Base-by-base conservation (phyloP, 345 rosid species). In the Lepidium didymum region DNA sequence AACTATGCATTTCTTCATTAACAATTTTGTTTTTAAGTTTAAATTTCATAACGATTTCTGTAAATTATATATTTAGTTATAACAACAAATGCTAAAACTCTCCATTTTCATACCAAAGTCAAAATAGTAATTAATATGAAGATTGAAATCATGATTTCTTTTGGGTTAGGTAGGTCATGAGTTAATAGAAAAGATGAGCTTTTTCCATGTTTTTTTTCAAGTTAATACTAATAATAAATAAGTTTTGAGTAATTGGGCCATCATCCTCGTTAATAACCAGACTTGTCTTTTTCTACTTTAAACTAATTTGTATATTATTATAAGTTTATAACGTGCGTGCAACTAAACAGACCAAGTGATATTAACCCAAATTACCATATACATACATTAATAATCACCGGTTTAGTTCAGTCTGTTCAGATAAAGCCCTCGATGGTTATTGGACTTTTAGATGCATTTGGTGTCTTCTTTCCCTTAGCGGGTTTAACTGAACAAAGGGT, bases 251-350 rank as follows among this genome's bases (percentile, higher is more conserved):
- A 73, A 73, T 73, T 66, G 46, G 5, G 62, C 49, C 72, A 73
- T 66, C 55, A 66, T 51, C 67, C 56, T 66, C 62, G 42, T 58
- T 73, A 66, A 66, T 65, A 47, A 65, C 67, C 35, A 65, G 56
- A 10, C 46, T 58, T 49, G 61, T 66, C 67, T 73, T 57, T 57
- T 73, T 21, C 33, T 57, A 50, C 12, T 41, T 53, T 62, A 27
- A 42, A 27, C 31, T 15, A 4, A 15, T 23, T 36, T 64, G 14
- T 36, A 14, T 34, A 19, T 13, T 8, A 21, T 56, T 55, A 13
- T 38, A 38, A 57, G 62, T 36, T 35, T 21, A 55, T 55, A 56
- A 66, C 62, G 60, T 73, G 61, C 54, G 67, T 57, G 67, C 77
- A 61, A 65, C 52, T 64, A 47, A 64, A 40, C 25, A 37, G 47